phyloP scores from a whole-genome alignment of 2,329 filamentous ascomycete genomes.

The Elsinoe fawcettii region DNA sequence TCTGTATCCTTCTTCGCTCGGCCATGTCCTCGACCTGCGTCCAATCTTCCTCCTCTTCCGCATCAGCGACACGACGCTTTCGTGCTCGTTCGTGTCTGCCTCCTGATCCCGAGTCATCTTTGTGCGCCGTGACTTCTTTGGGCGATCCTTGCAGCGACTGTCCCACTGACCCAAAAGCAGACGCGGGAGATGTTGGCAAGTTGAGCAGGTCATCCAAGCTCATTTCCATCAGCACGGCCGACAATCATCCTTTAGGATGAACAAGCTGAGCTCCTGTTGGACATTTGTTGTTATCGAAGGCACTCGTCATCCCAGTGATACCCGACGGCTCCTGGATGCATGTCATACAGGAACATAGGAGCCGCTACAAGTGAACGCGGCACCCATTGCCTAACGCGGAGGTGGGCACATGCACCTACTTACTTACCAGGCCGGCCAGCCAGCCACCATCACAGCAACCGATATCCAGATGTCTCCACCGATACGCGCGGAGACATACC shows the following conservation, averaged over 20 bases:
- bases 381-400: too few relatives aligned
- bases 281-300: background rate
- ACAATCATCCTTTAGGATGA: background rate
- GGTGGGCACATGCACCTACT: too few relatives aligned
- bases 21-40: constrained; percentile 4
- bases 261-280: background rate
- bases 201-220: background rate
- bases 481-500: too few relatives aligned
- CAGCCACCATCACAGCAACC: too few relatives aligned
- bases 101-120: background rate
- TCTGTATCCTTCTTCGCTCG: constrained; percentile 1
- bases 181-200: background rate
- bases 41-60: constrained; percentile 1
- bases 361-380: too few relatives aligned
- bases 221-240: background rate
- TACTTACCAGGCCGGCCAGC: background rate
- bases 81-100: background rate
- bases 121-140: background rate
- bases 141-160: background rate
- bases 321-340: background rate
- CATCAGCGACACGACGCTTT: background rate
- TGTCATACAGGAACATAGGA: too few relatives aligned
- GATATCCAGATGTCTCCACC: too few relatives aligned
- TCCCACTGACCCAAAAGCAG: background rate
- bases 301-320: background rate